Evolutionary conservation across 495 filamentous ascomycete genomes (phyloP), one percentile per base, ranked within the genome.

Genomic region (Elaphomyces granulatus): DNA sequence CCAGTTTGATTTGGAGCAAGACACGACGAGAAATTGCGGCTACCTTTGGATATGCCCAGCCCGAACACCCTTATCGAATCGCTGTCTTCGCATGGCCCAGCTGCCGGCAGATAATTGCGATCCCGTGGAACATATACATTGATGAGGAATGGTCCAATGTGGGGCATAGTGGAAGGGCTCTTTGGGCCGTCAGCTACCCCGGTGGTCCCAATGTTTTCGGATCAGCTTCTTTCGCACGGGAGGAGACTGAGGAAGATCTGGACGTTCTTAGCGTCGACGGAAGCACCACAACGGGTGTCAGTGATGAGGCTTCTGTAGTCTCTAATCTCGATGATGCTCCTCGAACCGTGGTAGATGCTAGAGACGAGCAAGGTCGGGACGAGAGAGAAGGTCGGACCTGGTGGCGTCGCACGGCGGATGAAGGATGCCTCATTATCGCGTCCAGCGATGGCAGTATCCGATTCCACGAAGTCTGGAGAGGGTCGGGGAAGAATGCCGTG

Each of bases 41-140:
- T 2, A 95, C 87, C 0, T 93, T 98, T 57, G 92, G 90, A 8
- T 96, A 88, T 54, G 78, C 88, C n/a, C 80, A 88, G 49, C 88
- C 88, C 3, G 86, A 96, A 28, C 90, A 98, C 46, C 76, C 83
- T 0, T 81, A 79, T 47, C 80, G 90, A 18, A 84, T 98, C 45
- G 92, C 86, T 15, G 83, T 98, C 15, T 98, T 94, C 60, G 79
- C 81, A 28, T 96, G 92, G 92, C 90, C 90, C 1, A 81, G 83
- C 37, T 96, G 90, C 60, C 75, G 75, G 41, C 84, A 93, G 46
- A 74, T 94, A 3, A 83, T 87, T 9, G 78, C 78, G 16, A 83
- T 98, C 16, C 87, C 92, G 2, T 96, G 83, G 90, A 74, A 45
- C 23, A 10, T 30, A 17, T 3, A 28, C 10, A 12, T 18, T 15